Percentiles rank a stretch among this genome's conserved stretches.
phyloP scores from a whole-genome alignment of 805 yeast species.

The Candida succiphila region DNA sequence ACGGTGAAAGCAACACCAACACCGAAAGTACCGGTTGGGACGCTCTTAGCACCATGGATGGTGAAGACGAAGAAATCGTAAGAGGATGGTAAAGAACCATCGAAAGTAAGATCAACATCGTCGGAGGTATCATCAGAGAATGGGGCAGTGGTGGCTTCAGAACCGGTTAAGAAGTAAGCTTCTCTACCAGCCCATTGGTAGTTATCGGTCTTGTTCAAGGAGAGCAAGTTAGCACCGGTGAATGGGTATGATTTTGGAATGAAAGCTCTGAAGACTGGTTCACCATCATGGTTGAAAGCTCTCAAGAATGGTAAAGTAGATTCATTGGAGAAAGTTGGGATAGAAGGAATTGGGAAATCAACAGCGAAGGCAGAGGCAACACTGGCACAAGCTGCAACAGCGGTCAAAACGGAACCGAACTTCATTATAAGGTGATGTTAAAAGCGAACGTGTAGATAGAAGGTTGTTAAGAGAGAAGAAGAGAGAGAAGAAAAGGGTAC shows the following conservation, averaged over 20 bases:
- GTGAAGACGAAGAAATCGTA: conserved; percentile 3
- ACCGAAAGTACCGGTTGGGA: conserved; percentile 10
- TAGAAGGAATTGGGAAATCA: conserved; percentile 4
- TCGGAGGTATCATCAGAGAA: conserved; percentile 6
- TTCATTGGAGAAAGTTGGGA: too few species aligned
- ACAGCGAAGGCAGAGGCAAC: conserved; percentile 10
- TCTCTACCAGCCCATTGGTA: neutral
- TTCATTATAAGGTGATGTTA: conserved; percentile 7
- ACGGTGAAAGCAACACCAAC: conserved; percentile 13
- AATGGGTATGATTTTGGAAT: conserved; percentile 9
- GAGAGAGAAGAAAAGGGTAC: neutral
- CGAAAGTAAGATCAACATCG: conserved; percentile 9
- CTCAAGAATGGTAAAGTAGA: conserved; percentile 11
- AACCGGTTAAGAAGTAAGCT: conserved; percentile 3
- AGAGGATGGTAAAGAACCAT: conserved; percentile 2
- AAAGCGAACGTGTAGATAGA: conserved; percentile 7
- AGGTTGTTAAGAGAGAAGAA: neutral
- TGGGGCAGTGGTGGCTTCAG: conserved; percentile 2
- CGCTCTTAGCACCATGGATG: conserved; percentile 10
- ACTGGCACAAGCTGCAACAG: conserved; percentile 9
- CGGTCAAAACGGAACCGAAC: conserved; percentile 7
- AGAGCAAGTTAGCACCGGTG: conserved; percentile 6
- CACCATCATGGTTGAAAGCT: conserved; percentile 8
- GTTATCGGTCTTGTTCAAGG: conserved; percentile 8
- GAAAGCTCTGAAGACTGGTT: conserved; percentile 11